phyloP scores from a whole-genome alignment of 768 basidiomycete genomes.

The Mycena galericulata region DNA sequence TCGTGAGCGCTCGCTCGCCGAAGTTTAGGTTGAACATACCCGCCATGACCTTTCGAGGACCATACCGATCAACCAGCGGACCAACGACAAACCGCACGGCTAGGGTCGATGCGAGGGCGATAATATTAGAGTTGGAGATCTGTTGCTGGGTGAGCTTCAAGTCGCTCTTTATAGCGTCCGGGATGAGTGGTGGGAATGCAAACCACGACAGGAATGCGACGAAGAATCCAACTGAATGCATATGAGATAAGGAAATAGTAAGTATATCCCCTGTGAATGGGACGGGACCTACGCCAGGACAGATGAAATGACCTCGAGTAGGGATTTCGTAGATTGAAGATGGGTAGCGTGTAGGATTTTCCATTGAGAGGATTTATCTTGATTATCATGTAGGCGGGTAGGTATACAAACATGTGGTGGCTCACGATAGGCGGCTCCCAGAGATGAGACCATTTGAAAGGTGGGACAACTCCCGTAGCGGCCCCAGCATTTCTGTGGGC shows the following conservation, averaged over 20 bases:
- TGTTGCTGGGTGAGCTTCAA: conserved; percentile 60
- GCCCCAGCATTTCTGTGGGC: too few species aligned
- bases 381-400: not conserved
- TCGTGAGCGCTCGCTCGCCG: not conserved
- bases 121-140: conserved; percentile 64
- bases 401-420: not conserved
- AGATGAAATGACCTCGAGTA: conserved; percentile 66
- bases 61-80: conserved; percentile 63
- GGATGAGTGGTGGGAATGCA: conserved; percentile 71
- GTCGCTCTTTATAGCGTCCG: conserved; percentile 66
- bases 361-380: conserved; percentile 54
- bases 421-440: conserved; percentile 56
- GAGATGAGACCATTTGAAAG: conserved; percentile 48
- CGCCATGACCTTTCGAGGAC: conserved; percentile 69
- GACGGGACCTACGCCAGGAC: conserved; percentile 39
- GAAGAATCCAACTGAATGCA: conserved; percentile 56
- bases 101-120: conserved; percentile 61
- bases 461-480: conserved; percentile 29
- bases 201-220: conserved; percentile 67
- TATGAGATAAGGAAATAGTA: not conserved
- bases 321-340: conserved; percentile 60
- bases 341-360: conserved; percentile 64
- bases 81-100: conserved; percentile 61
- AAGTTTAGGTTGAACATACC: not conserved
- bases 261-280: not conserved